Evolutionary conservation across 768 basidiomycete species (phyloP), one percentile per base, ranked within the genome.

Genomic region (Suillus tomentosus): DNA sequence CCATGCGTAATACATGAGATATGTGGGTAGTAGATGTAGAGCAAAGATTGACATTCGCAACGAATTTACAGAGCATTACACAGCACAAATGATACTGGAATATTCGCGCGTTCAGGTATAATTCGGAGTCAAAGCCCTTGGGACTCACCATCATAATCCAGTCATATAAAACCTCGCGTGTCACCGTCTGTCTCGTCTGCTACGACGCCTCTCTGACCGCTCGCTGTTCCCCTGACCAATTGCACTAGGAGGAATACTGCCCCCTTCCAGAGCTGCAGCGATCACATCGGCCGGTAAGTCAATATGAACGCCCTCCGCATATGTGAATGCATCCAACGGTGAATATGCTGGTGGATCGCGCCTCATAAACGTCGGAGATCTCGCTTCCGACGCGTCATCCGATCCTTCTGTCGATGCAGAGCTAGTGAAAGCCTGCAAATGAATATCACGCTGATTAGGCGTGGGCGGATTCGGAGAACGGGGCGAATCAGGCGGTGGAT

Each of bases 281-380:
- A 97, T 95, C 63, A 96, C 85, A 69, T 97, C 95, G 40, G 95
- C 93, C 31, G 95, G 95, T 40, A 97, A 80, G 76, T 97, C 94
- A 56, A 96, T 88, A 60, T 92, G 92, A n/a, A 96, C 92, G 37
- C 95, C 95, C 48, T 94, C 94, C 60, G 87, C 81, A 70, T 94
- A 93, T 31, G 87, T 84, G 69, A 82, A 91, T n/a, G 92, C 88
- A 72, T 94, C 92, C 71, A 94, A 77, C n/a, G 93, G 92, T 7
- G 92, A 93, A 77, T 95, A 95, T 19, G 90, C 91, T 31, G 94
- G 94, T 24, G 93, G 93, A 66, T 91, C 89, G 63, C 85, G 83
- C 69, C 87, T 81, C 64, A 79, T 78, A 54, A 86, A 61, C 27
- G 79, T 69, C 31, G 76, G 71, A 62, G 67, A 67, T 34, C 39